Percentiles rank a stretch among this genome's conserved stretches.
phyloP scores from a whole-genome alignment of 2,329 filamentous ascomycete species.

The Botrytis hyacinthi region DNA sequence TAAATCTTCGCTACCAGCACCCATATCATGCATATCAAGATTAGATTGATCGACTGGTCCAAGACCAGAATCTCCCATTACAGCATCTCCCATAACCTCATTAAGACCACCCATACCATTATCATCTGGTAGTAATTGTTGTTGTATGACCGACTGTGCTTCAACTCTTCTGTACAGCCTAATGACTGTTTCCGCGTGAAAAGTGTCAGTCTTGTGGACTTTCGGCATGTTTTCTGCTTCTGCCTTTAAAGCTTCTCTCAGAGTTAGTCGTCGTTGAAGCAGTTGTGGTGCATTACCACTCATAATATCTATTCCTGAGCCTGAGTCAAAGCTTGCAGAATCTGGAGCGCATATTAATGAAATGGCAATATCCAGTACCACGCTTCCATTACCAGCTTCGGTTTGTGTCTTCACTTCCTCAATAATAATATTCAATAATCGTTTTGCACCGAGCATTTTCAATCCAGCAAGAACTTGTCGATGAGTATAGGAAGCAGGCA shows the following conservation, averaged over 20 bases:
- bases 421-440: constrained; percentile 59
- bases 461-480: constrained; percentile 63
- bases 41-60: constrained; percentile 21
- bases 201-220: constrained; percentile 31
- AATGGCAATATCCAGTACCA: constrained; percentile 67
- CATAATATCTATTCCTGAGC: constrained; percentile 22
- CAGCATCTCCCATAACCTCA: constrained; percentile 23
- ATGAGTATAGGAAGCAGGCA: constrained; percentile 68
- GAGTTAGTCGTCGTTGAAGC: constrained; percentile 35
- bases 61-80: constrained; percentile 24
- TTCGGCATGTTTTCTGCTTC: constrained; percentile 35
- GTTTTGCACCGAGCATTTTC: constrained; percentile 60
- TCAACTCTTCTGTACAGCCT: constrained; percentile 38
- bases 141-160: constrained; percentile 29
- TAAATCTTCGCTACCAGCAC: constrained; percentile 25
- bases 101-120: constrained; percentile 21
- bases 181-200: constrained; percentile 35
- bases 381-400: constrained; percentile 55
- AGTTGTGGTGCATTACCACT: constrained; percentile 19
- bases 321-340: constrained; percentile 37
- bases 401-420: constrained; percentile 66
- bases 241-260: constrained; percentile 36
- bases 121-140: constrained; percentile 21
- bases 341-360: constrained; percentile 69
- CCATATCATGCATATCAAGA: constrained; percentile 19